phyloP scores from a whole-genome alignment of 257 asterid genomes.

The Apocynum venetum region DNA sequence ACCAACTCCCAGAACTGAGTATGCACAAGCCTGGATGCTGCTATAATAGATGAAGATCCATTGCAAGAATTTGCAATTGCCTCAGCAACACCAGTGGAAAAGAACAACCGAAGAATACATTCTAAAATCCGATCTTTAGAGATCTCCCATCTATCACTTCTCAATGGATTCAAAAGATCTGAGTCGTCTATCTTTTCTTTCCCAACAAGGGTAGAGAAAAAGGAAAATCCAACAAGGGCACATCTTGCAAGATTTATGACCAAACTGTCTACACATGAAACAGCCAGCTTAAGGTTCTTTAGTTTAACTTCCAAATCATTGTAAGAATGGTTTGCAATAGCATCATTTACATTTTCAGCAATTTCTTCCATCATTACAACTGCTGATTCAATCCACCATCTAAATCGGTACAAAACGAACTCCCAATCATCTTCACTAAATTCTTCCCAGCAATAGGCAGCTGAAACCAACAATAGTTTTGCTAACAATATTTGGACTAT shows the following conservation, averaged over 20 bases:
- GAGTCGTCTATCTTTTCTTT: conserved; percentile 35
- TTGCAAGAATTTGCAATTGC: conserved; percentile 50
- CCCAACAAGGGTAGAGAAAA: conserved; percentile 43
- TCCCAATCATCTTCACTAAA: conserved; percentile 93
- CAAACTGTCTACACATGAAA: conserved; percentile 41
- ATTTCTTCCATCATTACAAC: conserved; percentile 82
- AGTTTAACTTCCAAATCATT: conserved; percentile 37
- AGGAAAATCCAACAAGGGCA: conserved; percentile 77
- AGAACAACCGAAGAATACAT: conserved; percentile 83
- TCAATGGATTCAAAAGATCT: conserved; percentile 41
- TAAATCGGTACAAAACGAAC: conserved; percentile 63
- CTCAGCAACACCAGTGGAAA: conserved; percentile 76
- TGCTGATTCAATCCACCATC: conserved; percentile 87
- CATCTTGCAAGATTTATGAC: conserved; percentile 63
- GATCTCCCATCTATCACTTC: conserved; percentile 68
- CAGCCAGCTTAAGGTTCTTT: conserved; percentile 41
- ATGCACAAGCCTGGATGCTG: conserved; percentile 66
- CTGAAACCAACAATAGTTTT: conserved; percentile 59
- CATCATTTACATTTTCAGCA: conserved; percentile 64
- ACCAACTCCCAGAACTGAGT: conserved; percentile 80
- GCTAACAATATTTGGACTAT: conserved; percentile 68
- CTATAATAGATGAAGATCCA: conserved; percentile 64
- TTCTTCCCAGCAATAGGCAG: conserved; percentile 90
- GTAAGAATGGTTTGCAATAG: conserved; percentile 31
- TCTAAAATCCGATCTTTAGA: conserved; percentile 69